phyloP scores from a whole-genome alignment of 352 stramenopile genomes.

The Phytophthora sojae region DNA sequence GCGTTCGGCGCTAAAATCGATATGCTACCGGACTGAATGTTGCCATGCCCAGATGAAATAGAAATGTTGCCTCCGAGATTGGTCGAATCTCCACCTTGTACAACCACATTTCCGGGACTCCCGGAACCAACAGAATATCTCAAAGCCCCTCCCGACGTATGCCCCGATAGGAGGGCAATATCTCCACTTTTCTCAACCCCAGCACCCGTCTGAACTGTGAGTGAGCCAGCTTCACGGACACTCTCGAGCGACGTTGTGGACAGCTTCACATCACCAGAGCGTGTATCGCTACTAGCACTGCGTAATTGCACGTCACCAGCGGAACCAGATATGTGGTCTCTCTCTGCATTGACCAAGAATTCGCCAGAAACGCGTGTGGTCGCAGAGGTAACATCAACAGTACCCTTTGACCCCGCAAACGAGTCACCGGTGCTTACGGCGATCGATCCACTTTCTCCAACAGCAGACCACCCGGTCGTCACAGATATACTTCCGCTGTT shows the following conservation, averaged over 20 bases:
- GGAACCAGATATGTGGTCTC: constrained; percentile 8
- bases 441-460: constrained; percentile 44
- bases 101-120: constrained; percentile 29
- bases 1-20: constrained; percentile 30
- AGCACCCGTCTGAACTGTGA: constrained; percentile 29
- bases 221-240: constrained; percentile 25
- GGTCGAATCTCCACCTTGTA: constrained; percentile 29
- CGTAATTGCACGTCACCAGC: constrained; percentile 31
- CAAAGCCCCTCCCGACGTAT: constrained; percentile 10
- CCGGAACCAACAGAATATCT: constrained; percentile 13
- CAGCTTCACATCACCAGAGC: constrained; percentile 36
- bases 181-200: constrained; percentile 33
- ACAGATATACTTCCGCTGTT: constrained; percentile 41
- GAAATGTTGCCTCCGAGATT: constrained; percentile 30
- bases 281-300: constrained; percentile 20
- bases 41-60: constrained; percentile 23
- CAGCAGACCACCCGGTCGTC: constrained; percentile 36
- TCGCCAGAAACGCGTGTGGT: constrained; percentile 35
- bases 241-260: constrained; percentile 25
- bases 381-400: constrained; percentile 28
- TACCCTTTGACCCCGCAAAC: constrained; percentile 25
- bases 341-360: constrained; percentile 36
- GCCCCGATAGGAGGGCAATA: constrained; percentile 25
- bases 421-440: constrained; percentile 31
- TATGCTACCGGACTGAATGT: constrained; percentile 26